Conservation (phyloP, 2,329 filamentous ascomycete species). For the Colletotrichum liriopes region DNA sequence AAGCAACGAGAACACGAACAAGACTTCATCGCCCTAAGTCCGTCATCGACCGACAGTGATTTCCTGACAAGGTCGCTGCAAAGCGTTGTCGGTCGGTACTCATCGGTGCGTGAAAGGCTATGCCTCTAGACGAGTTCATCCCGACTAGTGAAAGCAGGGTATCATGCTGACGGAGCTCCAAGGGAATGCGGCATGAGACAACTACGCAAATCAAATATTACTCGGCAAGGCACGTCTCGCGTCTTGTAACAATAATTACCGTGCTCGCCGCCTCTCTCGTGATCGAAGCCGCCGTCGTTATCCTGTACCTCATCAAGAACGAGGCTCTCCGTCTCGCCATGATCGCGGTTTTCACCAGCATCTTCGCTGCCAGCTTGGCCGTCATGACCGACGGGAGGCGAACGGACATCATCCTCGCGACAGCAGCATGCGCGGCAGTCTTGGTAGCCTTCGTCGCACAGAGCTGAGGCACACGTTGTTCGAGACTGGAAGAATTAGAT, state of each 20-base stretch:
- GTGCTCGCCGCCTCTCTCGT: slow-evolving; percentile 9
- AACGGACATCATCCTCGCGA: too few relatives aligned
- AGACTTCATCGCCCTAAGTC: background rate
- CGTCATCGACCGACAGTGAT: background rate
- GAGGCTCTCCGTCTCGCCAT: too few relatives aligned
- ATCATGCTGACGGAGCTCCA: background rate
- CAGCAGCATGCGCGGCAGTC: too few relatives aligned
- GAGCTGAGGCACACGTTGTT: too few relatives aligned
- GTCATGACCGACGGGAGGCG: too few relatives aligned
- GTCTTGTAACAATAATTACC: background rate
- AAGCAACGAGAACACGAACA: background rate
- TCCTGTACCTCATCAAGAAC: background rate
- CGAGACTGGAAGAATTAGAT: too few relatives aligned
- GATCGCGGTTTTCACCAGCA: too few relatives aligned
- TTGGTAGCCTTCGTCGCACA: too few relatives aligned
- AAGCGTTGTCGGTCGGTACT: background rate
- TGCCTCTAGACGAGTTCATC: background rate
- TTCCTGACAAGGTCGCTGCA: background rate
- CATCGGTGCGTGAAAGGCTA: background rate
- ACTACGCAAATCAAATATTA: background rate
- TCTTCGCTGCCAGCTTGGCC: too few relatives aligned
- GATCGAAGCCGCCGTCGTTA: background rate
- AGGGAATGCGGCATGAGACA: background rate
- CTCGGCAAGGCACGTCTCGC: background rate
- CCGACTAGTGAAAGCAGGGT: background rate